These are phyloP conservation scores for Cutaneotrichosporon daszewskae DNA, from an alignment of 1,284 basidiomycete species.

Conservation along the genomic window DNA sequence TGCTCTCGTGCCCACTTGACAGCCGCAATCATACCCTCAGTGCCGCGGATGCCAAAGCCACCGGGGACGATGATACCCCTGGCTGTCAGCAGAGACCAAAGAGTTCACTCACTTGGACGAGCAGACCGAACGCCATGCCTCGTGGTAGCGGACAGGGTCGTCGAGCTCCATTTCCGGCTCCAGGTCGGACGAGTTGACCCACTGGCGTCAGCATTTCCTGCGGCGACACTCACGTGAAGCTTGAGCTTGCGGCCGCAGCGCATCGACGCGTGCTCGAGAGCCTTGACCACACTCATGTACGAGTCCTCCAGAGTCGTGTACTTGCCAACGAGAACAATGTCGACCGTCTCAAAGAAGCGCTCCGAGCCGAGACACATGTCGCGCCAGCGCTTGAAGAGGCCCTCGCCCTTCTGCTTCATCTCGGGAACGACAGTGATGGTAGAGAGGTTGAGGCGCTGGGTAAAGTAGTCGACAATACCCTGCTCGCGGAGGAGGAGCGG, in stretches of 20 bases:
- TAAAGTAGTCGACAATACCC: conserved; percentile 80
- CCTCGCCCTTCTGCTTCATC: conserved; percentile 60
- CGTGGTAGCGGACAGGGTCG: conserved; percentile 86
- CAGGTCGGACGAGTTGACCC: conserved; percentile 95
- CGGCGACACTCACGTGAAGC: conserved; percentile 57
- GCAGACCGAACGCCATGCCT: conserved; percentile 90
- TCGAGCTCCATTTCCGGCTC: conserved; percentile 72
- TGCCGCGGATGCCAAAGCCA: conserved; percentile 88
- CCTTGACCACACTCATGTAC: conserved; percentile 97
- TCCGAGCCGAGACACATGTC: conserved; percentile 82
- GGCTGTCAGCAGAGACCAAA: conserved; percentile 1
- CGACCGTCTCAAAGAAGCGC: conserved; percentile 82
- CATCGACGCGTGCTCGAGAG: conserved; percentile 94
- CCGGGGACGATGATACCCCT: conserved; percentile 94
- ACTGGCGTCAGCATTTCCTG: conserved; percentile 52
- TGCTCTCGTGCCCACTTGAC: conserved; percentile 96
- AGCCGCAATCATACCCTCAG: conserved; percentile 95
- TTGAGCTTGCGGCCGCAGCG: conserved; percentile 77
- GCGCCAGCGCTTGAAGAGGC: conserved; percentile 70
- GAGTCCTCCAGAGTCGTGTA: conserved; percentile 97
- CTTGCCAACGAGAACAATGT: conserved; percentile 92
- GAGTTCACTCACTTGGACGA: conserved; percentile 64
- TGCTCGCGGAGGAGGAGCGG: conserved; percentile 89
- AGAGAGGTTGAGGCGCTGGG: conserved; percentile 70
- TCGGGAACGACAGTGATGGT: conserved; percentile 55